Conservation (phyloP, 495 filamentous ascomycete species). For the Aspergillus carlsbadensis region DNA sequence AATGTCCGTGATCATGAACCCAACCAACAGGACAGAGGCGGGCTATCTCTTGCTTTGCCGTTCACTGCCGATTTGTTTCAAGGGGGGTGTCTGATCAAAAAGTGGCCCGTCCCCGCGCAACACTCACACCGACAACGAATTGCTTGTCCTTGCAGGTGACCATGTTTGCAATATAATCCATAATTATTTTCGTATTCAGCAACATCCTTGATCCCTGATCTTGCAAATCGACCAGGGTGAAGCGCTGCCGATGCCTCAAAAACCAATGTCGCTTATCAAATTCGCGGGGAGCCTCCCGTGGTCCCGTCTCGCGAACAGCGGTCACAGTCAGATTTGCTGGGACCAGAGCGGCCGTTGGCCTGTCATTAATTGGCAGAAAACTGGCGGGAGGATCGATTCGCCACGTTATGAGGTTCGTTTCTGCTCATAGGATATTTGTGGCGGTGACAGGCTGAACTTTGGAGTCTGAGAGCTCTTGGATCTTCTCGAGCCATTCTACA, state of each 20-base stretch:
- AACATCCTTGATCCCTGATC: too few species aligned
- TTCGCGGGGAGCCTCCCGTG: slow-evolving; percentile 5
- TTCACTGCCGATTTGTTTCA: slow-evolving; percentile 17
- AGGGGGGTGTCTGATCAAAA: slow-evolving; percentile 11
- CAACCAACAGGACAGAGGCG: slow-evolving; percentile 3
- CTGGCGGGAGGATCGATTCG: neutral
- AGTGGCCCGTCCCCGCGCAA: neutral
- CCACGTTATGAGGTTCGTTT: neutral
- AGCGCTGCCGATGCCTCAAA: neutral
- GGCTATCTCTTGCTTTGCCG: neutral
- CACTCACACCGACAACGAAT: slow-evolving; percentile 12
- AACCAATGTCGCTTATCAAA: neutral
- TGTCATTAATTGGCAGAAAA: slow-evolving; percentile 11
- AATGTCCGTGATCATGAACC: slow-evolving; percentile 1
- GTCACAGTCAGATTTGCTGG: slow-evolving; percentile 11
- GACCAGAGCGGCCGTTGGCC: slow-evolving; percentile 7
- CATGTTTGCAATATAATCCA: slow-evolving; percentile 2
- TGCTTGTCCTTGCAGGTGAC: slow-evolving; percentile 22
- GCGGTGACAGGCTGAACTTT: too few species aligned
- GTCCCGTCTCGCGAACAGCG: neutral
- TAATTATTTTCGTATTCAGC: neutral
- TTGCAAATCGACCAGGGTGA: neutral
- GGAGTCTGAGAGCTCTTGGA: too few species aligned
- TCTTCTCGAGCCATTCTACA: too few species aligned
- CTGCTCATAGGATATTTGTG: too few species aligned